Conservation (phyloP, 1,284 basidiomycete genomes). For the Athelia psychrophila region DNA sequence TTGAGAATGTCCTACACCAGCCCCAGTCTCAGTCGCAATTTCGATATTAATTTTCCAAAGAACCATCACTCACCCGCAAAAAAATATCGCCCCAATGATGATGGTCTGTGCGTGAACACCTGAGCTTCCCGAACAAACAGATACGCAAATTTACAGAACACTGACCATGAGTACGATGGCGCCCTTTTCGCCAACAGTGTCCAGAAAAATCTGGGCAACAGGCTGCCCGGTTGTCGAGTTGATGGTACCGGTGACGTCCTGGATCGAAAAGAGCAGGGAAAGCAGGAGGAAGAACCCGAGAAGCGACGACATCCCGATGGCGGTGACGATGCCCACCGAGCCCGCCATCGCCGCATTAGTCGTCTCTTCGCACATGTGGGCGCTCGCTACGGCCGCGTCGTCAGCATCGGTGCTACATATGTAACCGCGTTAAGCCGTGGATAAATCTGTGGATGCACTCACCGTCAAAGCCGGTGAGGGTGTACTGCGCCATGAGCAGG, state of each 20-base stretch:
- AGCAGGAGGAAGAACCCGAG: slow-evolving; percentile 73
- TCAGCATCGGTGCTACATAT: no score
- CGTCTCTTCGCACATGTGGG: slow-evolving; percentile 77
- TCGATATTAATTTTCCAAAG: background rate
- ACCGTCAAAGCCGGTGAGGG: slow-evolving; percentile 69
- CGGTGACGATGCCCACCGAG: slow-evolving; percentile 62
- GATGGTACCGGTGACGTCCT: slow-evolving; percentile 59
- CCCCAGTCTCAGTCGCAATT: background rate
- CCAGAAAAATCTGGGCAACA: slow-evolving; percentile 73
- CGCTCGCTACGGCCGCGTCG: background rate
- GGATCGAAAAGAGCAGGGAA: slow-evolving; percentile 72
- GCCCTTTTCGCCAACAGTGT: slow-evolving; percentile 68
- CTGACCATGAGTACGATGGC: slow-evolving; percentile 75
- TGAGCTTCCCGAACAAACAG: background rate
- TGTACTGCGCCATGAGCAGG: slow-evolving; percentile 71
- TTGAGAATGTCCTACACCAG: slow-evolving; percentile 55
- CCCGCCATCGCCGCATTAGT: slow-evolving; percentile 70
- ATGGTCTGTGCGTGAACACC: slow-evolving; percentile 41
- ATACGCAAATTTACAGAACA: no score
- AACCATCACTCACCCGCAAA: slow-evolving; percentile 48
- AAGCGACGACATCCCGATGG: slow-evolving; percentile 74
- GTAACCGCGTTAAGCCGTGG: background rate
- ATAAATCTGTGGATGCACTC: slow-evolving; percentile 63
- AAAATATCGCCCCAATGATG: slow-evolving; percentile 69
- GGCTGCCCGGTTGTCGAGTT: slow-evolving; percentile 58